Evolutionary conservation across 169 alveolate genomes (phyloP).

Genomic region (Babesia sp.): DNA sequence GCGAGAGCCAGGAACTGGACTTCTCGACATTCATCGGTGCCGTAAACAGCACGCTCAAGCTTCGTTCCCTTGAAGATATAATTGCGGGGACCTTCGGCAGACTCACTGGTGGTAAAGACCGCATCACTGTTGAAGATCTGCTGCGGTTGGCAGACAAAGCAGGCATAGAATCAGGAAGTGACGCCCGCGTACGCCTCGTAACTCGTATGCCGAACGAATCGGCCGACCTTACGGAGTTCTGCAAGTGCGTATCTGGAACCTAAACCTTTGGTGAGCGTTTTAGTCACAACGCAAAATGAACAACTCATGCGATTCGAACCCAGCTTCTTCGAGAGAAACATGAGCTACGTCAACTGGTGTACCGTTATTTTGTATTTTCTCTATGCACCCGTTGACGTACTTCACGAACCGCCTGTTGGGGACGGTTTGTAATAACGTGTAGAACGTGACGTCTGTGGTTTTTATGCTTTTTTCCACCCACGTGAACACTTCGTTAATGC

Average conservation of each 20-base stretch:
- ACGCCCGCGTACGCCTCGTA: slow-evolving; percentile 39
- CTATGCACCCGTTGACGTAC: slow-evolving; percentile 57
- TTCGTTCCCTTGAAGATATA: slow-evolving; percentile 28
- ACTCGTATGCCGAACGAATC: slow-evolving; percentile 55
- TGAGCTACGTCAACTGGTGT: slow-evolving; percentile 32
- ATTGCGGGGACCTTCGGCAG: slow-evolving; percentile 31
- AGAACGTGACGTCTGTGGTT: slow-evolving; percentile 24
- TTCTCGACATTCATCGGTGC: slow-evolving; percentile 42
- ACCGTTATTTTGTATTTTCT: slow-evolving; percentile 19
- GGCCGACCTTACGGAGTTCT: slow-evolving; percentile 41
- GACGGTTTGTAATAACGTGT: slow-evolving; percentile 44
- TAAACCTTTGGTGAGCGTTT: neutral
- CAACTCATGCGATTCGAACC: slow-evolving; percentile 55
- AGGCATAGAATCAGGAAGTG: slow-evolving; percentile 40
- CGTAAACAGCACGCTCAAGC: slow-evolving; percentile 33
- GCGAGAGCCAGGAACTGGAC: slow-evolving; percentile 29
- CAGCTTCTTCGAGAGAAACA: slow-evolving; percentile 24
- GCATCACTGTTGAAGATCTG: slow-evolving; percentile 50
- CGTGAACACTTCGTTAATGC: slow-evolving; percentile 26
- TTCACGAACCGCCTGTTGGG: slow-evolving; percentile 53
- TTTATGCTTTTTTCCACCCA: slow-evolving; percentile 51
- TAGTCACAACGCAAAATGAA: slow-evolving; percentile 41
- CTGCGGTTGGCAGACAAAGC: slow-evolving; percentile 28
- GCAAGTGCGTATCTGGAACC: slow-evolving; percentile 34
- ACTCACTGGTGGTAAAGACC: slow-evolving; percentile 43